Evolutionary conservation across 2,329 filamentous ascomycete genomes (phyloP), one percentile per base, ranked within the genome.

Genomic region (Xylaria digitata): DNA sequence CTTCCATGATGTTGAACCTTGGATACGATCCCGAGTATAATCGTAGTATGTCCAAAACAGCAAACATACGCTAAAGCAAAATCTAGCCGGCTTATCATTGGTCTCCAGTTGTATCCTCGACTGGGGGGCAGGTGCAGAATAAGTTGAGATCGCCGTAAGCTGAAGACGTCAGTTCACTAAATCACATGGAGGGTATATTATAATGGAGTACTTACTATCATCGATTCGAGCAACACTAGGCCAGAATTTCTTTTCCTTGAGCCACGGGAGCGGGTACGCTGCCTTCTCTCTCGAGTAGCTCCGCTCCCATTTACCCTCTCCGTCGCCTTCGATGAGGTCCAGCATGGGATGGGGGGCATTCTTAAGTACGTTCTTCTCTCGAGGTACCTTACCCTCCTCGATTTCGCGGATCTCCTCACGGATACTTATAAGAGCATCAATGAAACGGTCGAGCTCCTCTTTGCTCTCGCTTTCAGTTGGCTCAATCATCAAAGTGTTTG

Each of bases 241-340:
- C 95, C 95, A 98, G 82, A 97, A 97, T 85, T 98, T 98, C 90
- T 96, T 97, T 87, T 97, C 92, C 79, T 88, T 87, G 69, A 98
- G 81, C 81, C 88, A 97, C 0, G 89, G 84, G 69, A 97, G 78
- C 19, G 95, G 95, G 78, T 97, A 98, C 0, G 93, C 95, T 0
- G 95, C 95, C 80, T 90, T 86, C 82, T 96, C 91, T 32, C 94
- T 84, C 0, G 85, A 88, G 79, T 98, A 98, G 0, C 88, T 84
- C n/a, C 95, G 85, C 69, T 92, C 85, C 95, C 95, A 98, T 74
- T 92, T 80, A 67, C 80, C 81, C 34, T 82, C 81, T n/a, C 77
- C 78, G 46, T 82, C 88, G 2, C 87, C 87, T 0, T 85, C 76
- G 55, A 97, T 84, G 40, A 98, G 81, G 78, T 97, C 95, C 55